Base-by-base conservation (phyloP, 306 rosid species). In the Begonia fuchsioides region DNA sequence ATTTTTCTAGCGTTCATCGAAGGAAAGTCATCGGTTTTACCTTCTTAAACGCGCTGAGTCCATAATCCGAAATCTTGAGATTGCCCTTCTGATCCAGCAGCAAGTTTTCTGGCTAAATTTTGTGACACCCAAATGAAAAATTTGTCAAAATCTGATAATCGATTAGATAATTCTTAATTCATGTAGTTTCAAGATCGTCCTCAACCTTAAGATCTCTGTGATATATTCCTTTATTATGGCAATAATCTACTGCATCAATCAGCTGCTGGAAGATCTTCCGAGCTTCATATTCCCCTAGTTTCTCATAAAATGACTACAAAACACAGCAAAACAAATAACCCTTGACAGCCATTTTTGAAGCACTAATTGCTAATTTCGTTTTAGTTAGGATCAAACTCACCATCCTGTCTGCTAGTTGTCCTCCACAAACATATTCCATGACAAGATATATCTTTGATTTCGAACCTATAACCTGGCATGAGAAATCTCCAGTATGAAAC, bases 191-290 rank as follows among this genome's bases (percentile, higher is more conserved):
- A 19, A 2, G 26, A 19, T 19, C 26, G 26, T 38, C 49, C 59
- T 71, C 55, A 51, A 77, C 94, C 95, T 84, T 84, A 38, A 84
- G 68, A 67, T 84, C 95, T 57, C 92, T 62, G 56, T 84, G 92
- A 63, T 66, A 84, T 18, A 84, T 79, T 43, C 94, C 95, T 49
- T 66, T 68, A 64, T 57, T 59, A 62, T 84, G 95, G 68, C 95
- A 84, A 50, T n/a, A n/a, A n/a, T n/a, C n/a, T n/a, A n/a, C n/a
- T n/a, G n/a, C n/a, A n/a, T n/a, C n/a, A n/a, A n/a, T n/a, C n/a
- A n/a, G n/a, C n/a, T n/a, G n/a, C n/a, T n/a, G n/a, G n/a, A n/a
- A n/a, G n/a, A n/a, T n/a, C 58, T 75, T 84, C 63, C 93, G 80
- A 20, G 79, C 93, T 53, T 77, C 95, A 32, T 41, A 11, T 56